Conservation (phyloP, 768 basidiomycete species). For the Lactifluus hygrophoroides region DNA sequence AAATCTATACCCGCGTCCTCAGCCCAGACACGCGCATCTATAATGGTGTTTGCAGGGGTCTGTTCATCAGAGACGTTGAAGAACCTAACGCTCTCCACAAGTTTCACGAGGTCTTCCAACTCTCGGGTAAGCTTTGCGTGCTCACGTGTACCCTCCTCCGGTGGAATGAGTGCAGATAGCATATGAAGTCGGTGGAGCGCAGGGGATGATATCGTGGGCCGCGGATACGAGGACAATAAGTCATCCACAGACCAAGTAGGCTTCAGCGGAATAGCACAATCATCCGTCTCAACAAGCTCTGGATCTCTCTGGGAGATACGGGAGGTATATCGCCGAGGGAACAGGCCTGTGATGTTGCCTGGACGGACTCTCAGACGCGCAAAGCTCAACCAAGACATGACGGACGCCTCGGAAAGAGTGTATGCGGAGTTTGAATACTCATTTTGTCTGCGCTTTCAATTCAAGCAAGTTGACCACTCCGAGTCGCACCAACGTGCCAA, state of each 20-base stretch:
- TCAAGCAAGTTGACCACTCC: neutral
- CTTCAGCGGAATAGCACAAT: conserved; percentile 51
- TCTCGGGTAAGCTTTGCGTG: conserved; percentile 45
- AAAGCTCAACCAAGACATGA: neutral
- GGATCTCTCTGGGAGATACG: neutral
- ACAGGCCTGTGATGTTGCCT: neutral
- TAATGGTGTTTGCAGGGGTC: conserved; percentile 10
- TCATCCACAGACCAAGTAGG: conserved; percentile 79
- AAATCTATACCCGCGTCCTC: conserved; percentile 31
- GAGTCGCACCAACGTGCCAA: neutral
- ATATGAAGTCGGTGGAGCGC: conserved; percentile 60
- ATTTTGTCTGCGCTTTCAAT: neutral
- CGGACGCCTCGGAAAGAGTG: neutral
- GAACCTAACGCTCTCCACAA: conserved; percentile 76
- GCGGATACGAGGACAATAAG: conserved; percentile 69
- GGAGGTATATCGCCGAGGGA: neutral
- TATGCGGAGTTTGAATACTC: conserved; percentile 14
- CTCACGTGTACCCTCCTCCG: conserved; percentile 46
- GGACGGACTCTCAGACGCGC: neutral
- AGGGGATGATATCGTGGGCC: conserved; percentile 46
- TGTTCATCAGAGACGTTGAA: conserved; percentile 32
- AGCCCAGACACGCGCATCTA: conserved; percentile 38
- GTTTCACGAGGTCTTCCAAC: conserved; percentile 60
- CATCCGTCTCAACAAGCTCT: conserved; percentile 35
- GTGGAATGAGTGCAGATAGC: conserved; percentile 65